phyloP scores from a whole-genome alignment of 169 alveolate genomes.

The Plasmodium sp. region DNA sequence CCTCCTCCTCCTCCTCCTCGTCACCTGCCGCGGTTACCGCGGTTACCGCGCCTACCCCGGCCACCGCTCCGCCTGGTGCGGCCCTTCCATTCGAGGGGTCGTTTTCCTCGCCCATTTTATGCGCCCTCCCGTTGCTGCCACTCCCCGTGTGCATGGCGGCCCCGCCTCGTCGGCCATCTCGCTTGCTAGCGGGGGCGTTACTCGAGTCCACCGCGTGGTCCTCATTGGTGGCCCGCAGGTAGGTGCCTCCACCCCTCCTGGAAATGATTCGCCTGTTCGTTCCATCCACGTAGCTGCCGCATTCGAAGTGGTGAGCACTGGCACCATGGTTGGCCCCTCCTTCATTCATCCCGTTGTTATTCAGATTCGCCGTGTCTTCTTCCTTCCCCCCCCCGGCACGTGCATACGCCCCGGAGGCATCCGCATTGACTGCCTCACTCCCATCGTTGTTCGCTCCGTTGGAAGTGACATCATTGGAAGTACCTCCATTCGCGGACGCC shows the following conservation, averaged over 20 bases:
- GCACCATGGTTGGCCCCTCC: background rate
- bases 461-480: background rate
- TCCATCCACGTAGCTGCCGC: background rate
- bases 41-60: too few species aligned
- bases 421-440: background rate
- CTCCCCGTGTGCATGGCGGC: background rate
- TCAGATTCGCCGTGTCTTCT: background rate
- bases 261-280: conserved; percentile 6
- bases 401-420: background rate
- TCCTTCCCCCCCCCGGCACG: background rate
- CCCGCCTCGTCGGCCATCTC: background rate
- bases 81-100: background rate
- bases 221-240: background rate
- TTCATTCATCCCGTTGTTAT: background rate
- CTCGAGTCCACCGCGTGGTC: background rate
- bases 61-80: background rate
- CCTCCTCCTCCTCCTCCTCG: background rate
- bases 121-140: background rate
- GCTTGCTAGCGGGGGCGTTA: background rate
- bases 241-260: conserved; percentile 1
- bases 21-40: background rate
- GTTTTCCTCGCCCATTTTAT: background rate
- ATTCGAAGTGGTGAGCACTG: background rate
- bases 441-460: background rate
- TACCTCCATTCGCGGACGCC: background rate